phyloP scores from a whole-genome alignment of 2,329 filamentous ascomycete species.

The Arthrinium puccinioides region DNA sequence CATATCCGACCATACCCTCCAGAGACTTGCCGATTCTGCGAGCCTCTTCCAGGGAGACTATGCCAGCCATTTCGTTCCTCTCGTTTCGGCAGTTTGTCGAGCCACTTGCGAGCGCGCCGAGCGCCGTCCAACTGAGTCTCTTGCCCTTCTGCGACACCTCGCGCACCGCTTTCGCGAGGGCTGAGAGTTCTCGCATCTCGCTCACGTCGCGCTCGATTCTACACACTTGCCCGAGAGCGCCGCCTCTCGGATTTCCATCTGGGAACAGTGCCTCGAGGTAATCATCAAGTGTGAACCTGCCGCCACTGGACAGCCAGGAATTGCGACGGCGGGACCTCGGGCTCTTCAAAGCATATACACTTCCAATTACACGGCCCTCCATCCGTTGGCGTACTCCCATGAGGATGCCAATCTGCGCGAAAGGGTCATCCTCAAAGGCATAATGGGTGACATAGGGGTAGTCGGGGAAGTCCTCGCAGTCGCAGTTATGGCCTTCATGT shows the following conservation, averaged over 20 bases:
- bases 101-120: conserved; percentile 23
- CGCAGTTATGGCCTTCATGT: background rate
- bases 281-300: conserved; percentile 20
- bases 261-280: conserved; percentile 30
- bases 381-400: conserved; percentile 26
- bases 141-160: conserved; percentile 16
- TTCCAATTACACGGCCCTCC: conserved; percentile 29
- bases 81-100: conserved; percentile 14
- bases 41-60: conserved; percentile 16
- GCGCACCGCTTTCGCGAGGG: conserved; percentile 25
- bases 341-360: conserved; percentile 27
- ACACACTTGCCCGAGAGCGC: conserved; percentile 26
- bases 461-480: conserved; percentile 3
- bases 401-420: conserved; percentile 30
- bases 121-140: conserved; percentile 32
- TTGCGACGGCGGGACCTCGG: conserved; percentile 3
- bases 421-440: conserved; percentile 24
- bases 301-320: conserved; percentile 9
- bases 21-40: conserved; percentile 9
- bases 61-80: conserved; percentile 22
- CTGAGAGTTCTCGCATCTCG: conserved; percentile 33
- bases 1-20: conserved; percentile 12
- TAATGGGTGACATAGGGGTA: conserved; percentile 14
- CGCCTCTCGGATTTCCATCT: conserved; percentile 11
- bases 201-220: conserved; percentile 30